Evolutionary conservation across 2,329 filamentous ascomycete genomes (phyloP).

Genomic region (Nemania diffusa): DNA sequence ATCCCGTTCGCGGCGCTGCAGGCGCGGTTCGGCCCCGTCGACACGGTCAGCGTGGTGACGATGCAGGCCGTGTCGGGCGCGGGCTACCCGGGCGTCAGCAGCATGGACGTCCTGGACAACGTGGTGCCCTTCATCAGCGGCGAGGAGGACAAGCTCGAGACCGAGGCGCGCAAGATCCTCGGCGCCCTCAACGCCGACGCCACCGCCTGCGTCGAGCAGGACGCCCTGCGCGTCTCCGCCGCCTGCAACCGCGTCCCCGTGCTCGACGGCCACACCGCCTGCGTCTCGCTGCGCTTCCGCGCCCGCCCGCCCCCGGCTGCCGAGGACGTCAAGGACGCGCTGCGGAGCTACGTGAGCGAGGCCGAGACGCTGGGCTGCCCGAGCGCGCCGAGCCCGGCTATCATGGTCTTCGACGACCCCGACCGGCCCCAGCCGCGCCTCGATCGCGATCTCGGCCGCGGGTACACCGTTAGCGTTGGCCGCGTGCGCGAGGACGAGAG

Average conservation of each 20-base stretch:
- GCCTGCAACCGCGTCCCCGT: constrained; percentile 96
- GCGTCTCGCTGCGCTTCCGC: constrained; percentile 86
- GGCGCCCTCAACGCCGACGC: constrained; percentile 76
- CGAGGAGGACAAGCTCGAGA: constrained; percentile 96
- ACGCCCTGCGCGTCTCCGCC: constrained; percentile 79
- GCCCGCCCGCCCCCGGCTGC: constrained; percentile 77
- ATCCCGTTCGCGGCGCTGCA: constrained; percentile 94
- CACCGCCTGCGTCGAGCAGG: constrained; percentile 81
- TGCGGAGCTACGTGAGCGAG: constrained; percentile 84
- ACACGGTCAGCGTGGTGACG: constrained; percentile 81
- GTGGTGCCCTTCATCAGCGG: constrained; percentile 92
- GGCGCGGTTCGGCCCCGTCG: constrained; percentile 84
- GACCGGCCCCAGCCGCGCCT: constrained; percentile 92
- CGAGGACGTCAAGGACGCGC: constrained; percentile 79
- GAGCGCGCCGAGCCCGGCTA: constrained; percentile 82
- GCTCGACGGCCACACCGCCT: constrained; percentile 94
- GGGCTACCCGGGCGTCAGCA: constrained; percentile 88
- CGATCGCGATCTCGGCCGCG: constrained; percentile 84
- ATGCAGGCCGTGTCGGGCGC: constrained; percentile 95
- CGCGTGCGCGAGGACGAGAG: constrained; percentile 86
- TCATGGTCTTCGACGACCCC: constrained; percentile 87
- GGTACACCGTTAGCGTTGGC: constrained; percentile 92
- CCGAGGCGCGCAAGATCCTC: constrained; percentile 94
- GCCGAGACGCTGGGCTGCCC: constrained; percentile 86
- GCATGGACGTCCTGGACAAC: constrained; percentile 97